Evolutionary conservation across 2,329 filamentous ascomycete species (phyloP).

Genomic region (Hymenoscyphus albidus): DNA sequence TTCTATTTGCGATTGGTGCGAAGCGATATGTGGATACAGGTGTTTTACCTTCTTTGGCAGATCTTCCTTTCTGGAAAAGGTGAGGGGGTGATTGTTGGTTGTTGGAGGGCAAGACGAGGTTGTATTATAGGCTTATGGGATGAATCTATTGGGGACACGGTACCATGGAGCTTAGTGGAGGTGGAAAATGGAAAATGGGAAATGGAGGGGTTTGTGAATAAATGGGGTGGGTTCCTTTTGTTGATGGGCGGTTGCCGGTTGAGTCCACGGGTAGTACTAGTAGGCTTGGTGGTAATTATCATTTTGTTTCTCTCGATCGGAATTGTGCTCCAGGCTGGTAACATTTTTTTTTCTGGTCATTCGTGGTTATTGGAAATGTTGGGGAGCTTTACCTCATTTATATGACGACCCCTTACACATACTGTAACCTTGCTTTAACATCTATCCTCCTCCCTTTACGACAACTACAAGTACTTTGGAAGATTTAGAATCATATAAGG

Average conservation of each 20-base stretch:
- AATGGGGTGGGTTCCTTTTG: not conserved
- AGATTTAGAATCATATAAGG: too few relatives aligned
- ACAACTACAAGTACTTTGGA: too few relatives aligned
- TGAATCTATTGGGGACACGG: not conserved
- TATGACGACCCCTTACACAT: too few relatives aligned
- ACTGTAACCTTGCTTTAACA: too few relatives aligned
- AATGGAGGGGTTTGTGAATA: not conserved
- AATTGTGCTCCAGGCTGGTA: too few relatives aligned
- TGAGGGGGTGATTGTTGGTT: not conserved
- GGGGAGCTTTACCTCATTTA: too few relatives aligned
- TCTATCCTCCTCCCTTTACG: too few relatives aligned
- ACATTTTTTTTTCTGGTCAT: too few relatives aligned
- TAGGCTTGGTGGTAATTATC: too few relatives aligned
- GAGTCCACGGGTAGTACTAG: too few relatives aligned
- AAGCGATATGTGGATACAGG: conserved; percentile 17
- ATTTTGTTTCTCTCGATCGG: too few relatives aligned
- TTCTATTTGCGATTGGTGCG: conserved; percentile 33
- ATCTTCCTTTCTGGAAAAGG: conserved; percentile 6
- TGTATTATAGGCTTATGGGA: not conserved
- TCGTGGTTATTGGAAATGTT: too few relatives aligned
- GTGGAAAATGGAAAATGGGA: not conserved
- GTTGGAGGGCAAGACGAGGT: not conserved
- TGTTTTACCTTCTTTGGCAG: not conserved
- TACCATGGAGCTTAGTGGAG: not conserved
- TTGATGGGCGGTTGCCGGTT: not conserved